Conservation (phyloP, 306 rosid species). For the Castanopsis chinensis region DNA sequence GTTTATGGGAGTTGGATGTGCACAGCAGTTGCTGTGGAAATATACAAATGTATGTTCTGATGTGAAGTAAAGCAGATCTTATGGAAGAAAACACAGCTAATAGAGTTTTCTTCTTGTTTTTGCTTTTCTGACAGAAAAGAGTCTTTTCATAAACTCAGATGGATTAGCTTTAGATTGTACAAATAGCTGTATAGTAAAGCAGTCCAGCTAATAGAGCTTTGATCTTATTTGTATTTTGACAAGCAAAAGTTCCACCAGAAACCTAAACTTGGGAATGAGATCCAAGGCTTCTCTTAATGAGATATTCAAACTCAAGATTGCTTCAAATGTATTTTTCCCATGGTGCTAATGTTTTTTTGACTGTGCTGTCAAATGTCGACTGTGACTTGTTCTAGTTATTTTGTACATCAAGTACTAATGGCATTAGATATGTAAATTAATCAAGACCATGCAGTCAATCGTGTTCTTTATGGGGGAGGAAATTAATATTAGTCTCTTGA, state of each 20-base stretch:
- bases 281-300: constrained; percentile 7
- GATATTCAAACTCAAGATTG: neutral
- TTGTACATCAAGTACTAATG: constrained; percentile 3
- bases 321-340: constrained; percentile 5
- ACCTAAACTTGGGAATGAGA: constrained; percentile 13
- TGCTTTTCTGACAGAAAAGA: constrained; percentile 6
- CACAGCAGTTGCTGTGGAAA: neutral
- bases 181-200: neutral
- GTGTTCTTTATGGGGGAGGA: neutral
- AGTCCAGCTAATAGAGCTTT: neutral
- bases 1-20: neutral
- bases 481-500: neutral
- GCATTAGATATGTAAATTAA: constrained; percentile 6
- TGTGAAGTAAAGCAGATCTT: constrained; percentile 6
- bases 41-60: neutral
- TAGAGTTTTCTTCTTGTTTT: neutral
- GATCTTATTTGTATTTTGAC: neutral
- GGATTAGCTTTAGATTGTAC: constrained; percentile 8
- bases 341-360: constrained; percentile 7
- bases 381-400: neutral
- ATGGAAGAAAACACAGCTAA: constrained; percentile 8
- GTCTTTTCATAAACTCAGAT: constrained; percentile 8
- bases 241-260: constrained; percentile 9
- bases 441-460: constrained; percentile 10
- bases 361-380: neutral